A percentile compares a stretch with the other conserved stretches of the same genome.
Conservation (phyloP, 1,284 basidiomycete species). For the Thelephora terrestris region DNA sequence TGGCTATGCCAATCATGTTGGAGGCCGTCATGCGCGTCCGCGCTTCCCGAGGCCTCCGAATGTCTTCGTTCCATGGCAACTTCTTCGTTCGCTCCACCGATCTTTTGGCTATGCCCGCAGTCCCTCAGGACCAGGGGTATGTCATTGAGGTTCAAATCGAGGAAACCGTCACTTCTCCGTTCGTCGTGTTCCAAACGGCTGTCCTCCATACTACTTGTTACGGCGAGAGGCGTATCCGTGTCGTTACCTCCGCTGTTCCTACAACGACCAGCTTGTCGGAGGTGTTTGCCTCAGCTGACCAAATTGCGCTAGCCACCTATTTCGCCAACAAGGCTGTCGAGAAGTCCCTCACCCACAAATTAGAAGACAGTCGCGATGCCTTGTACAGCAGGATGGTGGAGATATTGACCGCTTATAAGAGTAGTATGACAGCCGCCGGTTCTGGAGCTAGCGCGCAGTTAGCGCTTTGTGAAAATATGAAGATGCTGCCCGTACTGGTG, state of each 20-base stretch:
- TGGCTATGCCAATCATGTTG: conserved; percentile 91
- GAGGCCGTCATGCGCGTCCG: conserved; percentile 98
- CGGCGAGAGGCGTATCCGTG: conserved; percentile 94
- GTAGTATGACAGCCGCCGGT: conserved; percentile 90
- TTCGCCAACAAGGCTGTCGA: conserved; percentile 98
- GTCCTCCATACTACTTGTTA: conserved; percentile 94
- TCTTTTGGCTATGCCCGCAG: conserved; percentile 91
- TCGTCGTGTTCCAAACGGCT: conserved; percentile 94
- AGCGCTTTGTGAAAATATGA: conserved; percentile 86
- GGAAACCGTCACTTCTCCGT: conserved; percentile 86
- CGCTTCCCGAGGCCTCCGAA: conserved; percentile 87
- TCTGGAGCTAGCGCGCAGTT: conserved; percentile 92
- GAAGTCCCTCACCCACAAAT: conserved; percentile 77
- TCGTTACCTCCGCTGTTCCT: conserved; percentile 87
- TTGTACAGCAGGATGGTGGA: conserved; percentile 87
- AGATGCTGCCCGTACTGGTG: conserved; percentile 84
- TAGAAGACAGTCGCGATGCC: conserved; percentile 93
- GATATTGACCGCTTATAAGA: conserved; percentile 88
- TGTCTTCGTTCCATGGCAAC: conserved; percentile 98
- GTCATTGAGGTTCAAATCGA: conserved; percentile 97
- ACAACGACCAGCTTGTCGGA: conserved; percentile 92
- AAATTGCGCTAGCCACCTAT: conserved; percentile 83
- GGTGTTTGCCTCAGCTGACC: conserved; percentile 91
- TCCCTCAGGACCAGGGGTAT: conserved; percentile 95
- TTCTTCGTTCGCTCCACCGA: conserved; percentile 99